phyloP scores from a whole-genome alignment of 257 asterid genomes.

The Handroanthus guayacan region DNA sequence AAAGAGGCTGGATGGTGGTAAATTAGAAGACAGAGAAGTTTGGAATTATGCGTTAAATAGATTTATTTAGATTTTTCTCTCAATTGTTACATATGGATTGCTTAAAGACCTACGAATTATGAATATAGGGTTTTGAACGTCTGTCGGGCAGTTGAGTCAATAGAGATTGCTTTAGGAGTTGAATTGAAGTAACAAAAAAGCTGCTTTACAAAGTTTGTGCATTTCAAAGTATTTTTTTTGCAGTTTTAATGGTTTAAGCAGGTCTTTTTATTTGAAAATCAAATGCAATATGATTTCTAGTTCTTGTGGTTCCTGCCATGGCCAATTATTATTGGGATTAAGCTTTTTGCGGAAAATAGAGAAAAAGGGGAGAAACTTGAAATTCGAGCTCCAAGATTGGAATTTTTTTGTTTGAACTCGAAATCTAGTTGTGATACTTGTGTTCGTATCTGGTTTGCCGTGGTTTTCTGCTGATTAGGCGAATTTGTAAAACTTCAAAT shows the following conservation, averaged over 20 bases:
- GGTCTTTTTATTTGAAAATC: background rate
- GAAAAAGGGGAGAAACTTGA: too few species aligned
- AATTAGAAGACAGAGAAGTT: background rate
- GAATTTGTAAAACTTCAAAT: background rate
- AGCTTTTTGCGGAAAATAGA: too few species aligned
- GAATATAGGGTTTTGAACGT: background rate
- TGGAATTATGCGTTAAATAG: background rate
- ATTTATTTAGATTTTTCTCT: background rate
- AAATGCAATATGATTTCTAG: background rate
- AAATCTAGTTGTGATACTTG: background rate
- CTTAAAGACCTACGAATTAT: background rate
- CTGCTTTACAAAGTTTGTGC: background rate
- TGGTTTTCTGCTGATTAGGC: background rate
- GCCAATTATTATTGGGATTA: background rate
- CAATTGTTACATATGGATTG: background rate
- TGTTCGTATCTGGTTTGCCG: background rate
- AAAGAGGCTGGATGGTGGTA: background rate
- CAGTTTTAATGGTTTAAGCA: slow-evolving; percentile 15
- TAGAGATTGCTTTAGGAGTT: background rate
- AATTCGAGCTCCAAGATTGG: background rate
- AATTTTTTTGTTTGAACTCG: background rate
- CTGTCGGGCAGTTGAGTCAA: background rate
- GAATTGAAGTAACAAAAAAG: background rate
- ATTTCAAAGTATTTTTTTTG: background rate
- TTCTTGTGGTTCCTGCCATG: background rate